These are phyloP conservation scores for Mesostigma viride DNA, from an alignment of 139 green algal species.

Conservation along the genomic window DNA sequence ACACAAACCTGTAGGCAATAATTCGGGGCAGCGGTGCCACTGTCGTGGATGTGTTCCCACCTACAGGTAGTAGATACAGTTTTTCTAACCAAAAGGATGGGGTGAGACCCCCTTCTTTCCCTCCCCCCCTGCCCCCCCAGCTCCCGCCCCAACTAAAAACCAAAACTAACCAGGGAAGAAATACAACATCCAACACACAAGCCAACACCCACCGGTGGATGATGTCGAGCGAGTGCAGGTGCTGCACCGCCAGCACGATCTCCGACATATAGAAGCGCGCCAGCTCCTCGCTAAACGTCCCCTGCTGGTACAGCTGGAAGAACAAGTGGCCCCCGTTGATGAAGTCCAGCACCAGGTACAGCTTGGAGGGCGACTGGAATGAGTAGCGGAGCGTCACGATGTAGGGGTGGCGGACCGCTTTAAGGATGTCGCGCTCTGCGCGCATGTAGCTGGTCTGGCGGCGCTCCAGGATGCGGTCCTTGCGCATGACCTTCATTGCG, in stretches of 20 bases:
- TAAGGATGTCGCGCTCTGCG: constrained; percentile 84
- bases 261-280: constrained; percentile 86
- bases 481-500: constrained; percentile 95
- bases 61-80: too few relatives aligned
- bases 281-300: constrained; percentile 55
- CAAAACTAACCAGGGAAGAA: too few relatives aligned
- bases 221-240: constrained; percentile 73
- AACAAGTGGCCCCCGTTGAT: constrained; percentile 97
- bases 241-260: constrained; percentile 78
- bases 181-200: too few relatives aligned
- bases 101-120: too few relatives aligned
- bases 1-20: too few relatives aligned
- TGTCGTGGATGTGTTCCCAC: too few relatives aligned
- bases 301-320: constrained; percentile 86
- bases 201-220: too few relatives aligned
- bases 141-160: too few relatives aligned
- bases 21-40: too few relatives aligned
- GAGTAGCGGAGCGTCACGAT: constrained; percentile 87
- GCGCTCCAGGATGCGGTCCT: constrained; percentile 77
- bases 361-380: constrained; percentile 85
- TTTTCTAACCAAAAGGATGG: too few relatives aligned
- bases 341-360: constrained; percentile 97
- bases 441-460: constrained; percentile 83
- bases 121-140: too few relatives aligned
- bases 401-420: constrained; percentile 82